These are phyloP conservation scores for Phytophthora pseudosyringae DNA, from an alignment of 352 stramenopile species.

Conservation along the genomic window DNA sequence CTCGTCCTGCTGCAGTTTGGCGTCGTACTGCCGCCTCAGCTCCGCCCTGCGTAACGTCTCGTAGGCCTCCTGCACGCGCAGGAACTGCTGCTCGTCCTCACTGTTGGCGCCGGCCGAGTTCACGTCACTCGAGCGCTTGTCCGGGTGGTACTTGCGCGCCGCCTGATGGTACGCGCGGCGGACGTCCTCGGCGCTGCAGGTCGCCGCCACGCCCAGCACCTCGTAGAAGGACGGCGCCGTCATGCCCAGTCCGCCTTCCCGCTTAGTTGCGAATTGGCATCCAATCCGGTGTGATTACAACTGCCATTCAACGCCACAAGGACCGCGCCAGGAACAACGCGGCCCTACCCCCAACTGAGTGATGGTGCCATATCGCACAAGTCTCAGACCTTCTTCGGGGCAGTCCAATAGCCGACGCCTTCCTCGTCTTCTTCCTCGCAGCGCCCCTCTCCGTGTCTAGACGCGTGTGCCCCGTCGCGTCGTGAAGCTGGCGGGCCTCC, in stretches of 20 bases:
- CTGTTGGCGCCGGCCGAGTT: background rate
- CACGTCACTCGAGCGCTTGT: constrained; percentile 48
- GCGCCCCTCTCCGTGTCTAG: constrained; percentile 14
- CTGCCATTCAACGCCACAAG: constrained; percentile 29
- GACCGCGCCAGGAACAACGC: constrained; percentile 25
- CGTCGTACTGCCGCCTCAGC: constrained; percentile 60
- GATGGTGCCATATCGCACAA: constrained; percentile 26
- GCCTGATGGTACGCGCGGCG: constrained; percentile 76
- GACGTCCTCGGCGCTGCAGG: constrained; percentile 65
- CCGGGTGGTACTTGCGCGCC: constrained; percentile 62
- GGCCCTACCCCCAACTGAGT: constrained; percentile 19
- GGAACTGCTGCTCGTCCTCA: constrained; percentile 45
- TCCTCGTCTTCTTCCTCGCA: background rate
- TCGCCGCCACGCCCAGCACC: constrained; percentile 47
- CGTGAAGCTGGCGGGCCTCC: constrained; percentile 54
- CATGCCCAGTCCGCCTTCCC: constrained; percentile 17
- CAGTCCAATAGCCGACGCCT: constrained; percentile 11
- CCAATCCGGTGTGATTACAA: constrained; percentile 20
- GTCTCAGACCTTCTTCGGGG: constrained; percentile 9
- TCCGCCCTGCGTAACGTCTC: constrained; percentile 62
- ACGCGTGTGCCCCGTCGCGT: constrained; percentile 26
- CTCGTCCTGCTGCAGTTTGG: constrained; percentile 44
- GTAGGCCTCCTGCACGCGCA: constrained; percentile 72
- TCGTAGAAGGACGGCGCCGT: constrained; percentile 55
- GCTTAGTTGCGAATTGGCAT: constrained; percentile 24